Conservation (phyloP, 352 stramenopile species). For the Elongisporangium senticosum region DNA sequence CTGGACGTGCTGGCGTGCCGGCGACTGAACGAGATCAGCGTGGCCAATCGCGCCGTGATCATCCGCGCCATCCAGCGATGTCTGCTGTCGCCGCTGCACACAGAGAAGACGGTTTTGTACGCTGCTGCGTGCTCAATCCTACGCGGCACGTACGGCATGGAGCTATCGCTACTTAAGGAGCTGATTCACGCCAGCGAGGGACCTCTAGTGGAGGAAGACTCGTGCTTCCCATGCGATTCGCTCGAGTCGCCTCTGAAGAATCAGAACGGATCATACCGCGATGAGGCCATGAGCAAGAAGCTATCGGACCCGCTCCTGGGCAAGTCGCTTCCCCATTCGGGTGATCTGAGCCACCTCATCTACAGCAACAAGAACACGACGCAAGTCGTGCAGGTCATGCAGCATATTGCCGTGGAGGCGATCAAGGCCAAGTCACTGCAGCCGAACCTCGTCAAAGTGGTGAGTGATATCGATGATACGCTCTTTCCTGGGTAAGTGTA, state of each 20-base stretch:
- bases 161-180: constrained; percentile 77
- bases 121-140: constrained; percentile 67
- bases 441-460: constrained; percentile 70
- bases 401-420: constrained; percentile 78
- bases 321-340: constrained; percentile 30
- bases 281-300: not conserved
- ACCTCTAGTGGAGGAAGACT: constrained; percentile 21
- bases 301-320: not conserved
- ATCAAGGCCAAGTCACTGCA: constrained; percentile 54
- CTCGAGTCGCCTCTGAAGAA: not conserved
- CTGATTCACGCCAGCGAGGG: constrained; percentile 68
- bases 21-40: constrained; percentile 62
- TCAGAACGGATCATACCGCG: not conserved
- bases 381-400: constrained; percentile 75
- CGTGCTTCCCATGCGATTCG: not conserved
- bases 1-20: constrained; percentile 71
- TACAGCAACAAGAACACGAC: constrained; percentile 76
- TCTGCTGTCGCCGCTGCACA: constrained; percentile 61
- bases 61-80: constrained; percentile 77
- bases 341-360: constrained; percentile 73
- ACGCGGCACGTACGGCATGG: constrained; percentile 53
- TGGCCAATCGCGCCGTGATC: constrained; percentile 70
- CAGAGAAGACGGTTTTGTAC: constrained; percentile 59
- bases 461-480: constrained; percentile 87
- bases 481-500: constrained; percentile 49